These are phyloP conservation scores for Trametes villosa DNA, from an alignment of 768 basidiomycete genomes.

Conservation along the genomic window DNA sequence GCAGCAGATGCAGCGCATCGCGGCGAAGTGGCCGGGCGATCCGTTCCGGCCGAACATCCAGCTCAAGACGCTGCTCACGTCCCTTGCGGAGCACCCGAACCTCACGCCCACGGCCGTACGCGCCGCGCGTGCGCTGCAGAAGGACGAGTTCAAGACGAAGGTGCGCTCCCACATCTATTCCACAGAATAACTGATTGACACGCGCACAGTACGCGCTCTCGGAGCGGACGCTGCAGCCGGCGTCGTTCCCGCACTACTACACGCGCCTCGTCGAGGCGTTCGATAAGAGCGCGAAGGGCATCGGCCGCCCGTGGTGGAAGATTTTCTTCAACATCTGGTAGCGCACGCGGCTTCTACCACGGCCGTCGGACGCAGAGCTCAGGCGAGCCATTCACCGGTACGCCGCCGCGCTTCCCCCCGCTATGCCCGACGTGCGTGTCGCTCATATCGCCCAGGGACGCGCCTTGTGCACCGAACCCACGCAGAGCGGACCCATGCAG, in stretches of 20 bases:
- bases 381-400: background rate
- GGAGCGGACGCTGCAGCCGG: slow-evolving; percentile 64
- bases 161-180: too few relatives aligned
- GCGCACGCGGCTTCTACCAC: slow-evolving; percentile 4
- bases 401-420: background rate
- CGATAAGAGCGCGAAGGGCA: slow-evolving; percentile 77
- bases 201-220: slow-evolving; percentile 69
- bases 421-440: background rate
- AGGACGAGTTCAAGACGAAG: slow-evolving; percentile 61
- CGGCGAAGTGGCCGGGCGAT: slow-evolving; percentile 67
- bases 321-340: slow-evolving; percentile 80
- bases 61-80: slow-evolving; percentile 64
- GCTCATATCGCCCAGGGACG: slow-evolving; percentile 7
- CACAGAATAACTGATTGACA: too few relatives aligned
- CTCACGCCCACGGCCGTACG: slow-evolving; percentile 64
- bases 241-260: slow-evolving; percentile 76
- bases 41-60: slow-evolving; percentile 81
- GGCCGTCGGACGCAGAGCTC: background rate
- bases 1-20: slow-evolving; percentile 57
- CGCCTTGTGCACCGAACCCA: background rate
- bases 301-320: slow-evolving; percentile 84
- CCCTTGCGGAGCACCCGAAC: slow-evolving; percentile 69
- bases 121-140: slow-evolving; percentile 57
- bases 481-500: background rate
- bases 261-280: slow-evolving; percentile 72